phyloP scores from a whole-genome alignment of 805 yeast species.

The Lachancea fermentati region DNA sequence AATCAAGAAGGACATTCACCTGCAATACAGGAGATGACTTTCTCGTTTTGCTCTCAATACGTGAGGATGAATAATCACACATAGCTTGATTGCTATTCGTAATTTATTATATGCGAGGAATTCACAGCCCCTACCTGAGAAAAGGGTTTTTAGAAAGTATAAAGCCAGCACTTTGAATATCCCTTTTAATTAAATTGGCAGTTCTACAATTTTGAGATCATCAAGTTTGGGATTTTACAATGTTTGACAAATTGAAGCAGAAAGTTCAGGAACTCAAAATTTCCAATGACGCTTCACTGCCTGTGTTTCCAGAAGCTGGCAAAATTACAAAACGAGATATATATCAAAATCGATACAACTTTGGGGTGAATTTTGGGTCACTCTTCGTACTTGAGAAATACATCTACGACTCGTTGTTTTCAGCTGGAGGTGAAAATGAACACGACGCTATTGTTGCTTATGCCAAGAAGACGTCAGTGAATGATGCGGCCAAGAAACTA shows the following conservation, averaged over 20 bases:
- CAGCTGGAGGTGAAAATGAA: constrained; percentile 58
- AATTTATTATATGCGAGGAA: background rate
- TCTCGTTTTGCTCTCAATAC: too few relatives aligned
- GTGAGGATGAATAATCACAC: too few relatives aligned
- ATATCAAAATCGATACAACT: constrained; percentile 56
- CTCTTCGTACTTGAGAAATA: constrained; percentile 76
- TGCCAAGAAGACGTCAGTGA: constrained; percentile 45
- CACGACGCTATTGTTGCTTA: constrained; percentile 59
- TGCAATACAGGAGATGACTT: too few relatives aligned
- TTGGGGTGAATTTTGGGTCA: constrained; percentile 84
- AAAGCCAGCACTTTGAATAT: too few relatives aligned
- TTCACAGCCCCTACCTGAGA: background rate
- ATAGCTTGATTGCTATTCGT: background rate
- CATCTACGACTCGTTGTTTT: constrained; percentile 61
- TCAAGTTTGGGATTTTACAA: too few relatives aligned
- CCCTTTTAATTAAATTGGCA: too few relatives aligned
- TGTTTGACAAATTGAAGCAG: constrained; percentile 22
- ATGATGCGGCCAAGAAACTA: constrained; percentile 46
- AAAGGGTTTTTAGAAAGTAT: too few relatives aligned
- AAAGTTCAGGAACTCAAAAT: constrained; percentile 18
- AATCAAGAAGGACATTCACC: too few relatives aligned
- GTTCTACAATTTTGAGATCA: too few relatives aligned
- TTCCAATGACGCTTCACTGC: constrained; percentile 29
- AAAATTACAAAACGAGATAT: constrained; percentile 41
- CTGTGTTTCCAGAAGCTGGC: constrained; percentile 21